These are phyloP conservation scores for Alternaria burnsii DNA, from an alignment of 2,329 filamentous ascomycete species.

Conservation along the genomic window DNA sequence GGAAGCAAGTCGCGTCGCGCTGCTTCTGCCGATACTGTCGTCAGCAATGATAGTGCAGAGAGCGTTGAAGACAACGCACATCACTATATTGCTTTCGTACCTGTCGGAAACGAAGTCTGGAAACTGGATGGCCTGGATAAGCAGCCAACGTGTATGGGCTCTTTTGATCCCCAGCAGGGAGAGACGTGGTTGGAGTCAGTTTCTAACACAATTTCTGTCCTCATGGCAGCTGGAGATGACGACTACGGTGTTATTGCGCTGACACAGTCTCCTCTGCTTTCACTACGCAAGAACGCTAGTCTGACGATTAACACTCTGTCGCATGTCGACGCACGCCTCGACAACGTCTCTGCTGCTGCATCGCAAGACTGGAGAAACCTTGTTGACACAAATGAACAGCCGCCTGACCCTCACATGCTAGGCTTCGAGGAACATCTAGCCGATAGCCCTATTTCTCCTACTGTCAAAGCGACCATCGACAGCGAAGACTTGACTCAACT, in stretches of 20 bases:
- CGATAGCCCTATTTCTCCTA: conserved; percentile 18
- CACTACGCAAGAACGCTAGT: conserved; percentile 55
- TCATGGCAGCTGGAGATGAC: conserved; percentile 73
- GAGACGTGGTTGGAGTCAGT: conserved; percentile 74
- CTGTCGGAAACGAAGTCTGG: conserved; percentile 78
- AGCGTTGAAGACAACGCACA: conserved; percentile 70
- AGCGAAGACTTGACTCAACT: conserved; percentile 30
- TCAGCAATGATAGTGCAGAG: conserved; percentile 53
- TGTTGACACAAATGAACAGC: conserved; percentile 37
- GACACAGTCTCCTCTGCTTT: conserved; percentile 69
- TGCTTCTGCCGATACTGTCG: conserved; percentile 30
- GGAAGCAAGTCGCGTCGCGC: conserved; percentile 51
- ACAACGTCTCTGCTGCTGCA: conserved; percentile 30
- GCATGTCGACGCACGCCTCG: conserved; percentile 52
- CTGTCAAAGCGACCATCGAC: conserved; percentile 27
- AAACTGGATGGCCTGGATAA: conserved; percentile 85
- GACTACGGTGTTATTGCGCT: conserved; percentile 83
- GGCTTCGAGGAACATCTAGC: conserved; percentile 26
- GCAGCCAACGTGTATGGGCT: conserved; percentile 69
- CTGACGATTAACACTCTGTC: conserved; percentile 58
- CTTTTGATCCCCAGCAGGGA: conserved; percentile 43
- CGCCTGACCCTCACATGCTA: conserved; percentile 26
- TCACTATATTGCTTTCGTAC: conserved; percentile 91
- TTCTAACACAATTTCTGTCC: conserved; percentile 68
- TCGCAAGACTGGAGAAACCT: conserved; percentile 56